Conservation (phyloP, 1,139 yeast genomes). For the Schizosaccharomyces versatilis region DNA sequence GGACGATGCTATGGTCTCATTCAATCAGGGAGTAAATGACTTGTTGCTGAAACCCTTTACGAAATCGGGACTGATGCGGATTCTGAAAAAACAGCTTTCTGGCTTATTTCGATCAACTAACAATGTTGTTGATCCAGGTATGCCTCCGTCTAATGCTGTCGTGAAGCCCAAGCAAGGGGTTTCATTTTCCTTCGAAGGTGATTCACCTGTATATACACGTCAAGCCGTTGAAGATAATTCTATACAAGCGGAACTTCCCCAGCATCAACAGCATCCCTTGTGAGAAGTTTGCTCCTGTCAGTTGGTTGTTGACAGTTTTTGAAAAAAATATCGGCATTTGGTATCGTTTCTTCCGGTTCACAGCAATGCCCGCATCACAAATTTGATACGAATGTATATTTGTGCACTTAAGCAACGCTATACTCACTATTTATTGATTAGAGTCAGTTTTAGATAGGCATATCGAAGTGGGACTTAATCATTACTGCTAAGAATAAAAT, state of each 20-base stretch:
- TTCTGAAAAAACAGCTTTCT: slow-evolving; percentile 44
- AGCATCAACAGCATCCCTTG: neutral
- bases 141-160: neutral
- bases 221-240: neutral
- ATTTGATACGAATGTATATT: too few relatives aligned
- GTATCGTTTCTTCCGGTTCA: too few relatives aligned
- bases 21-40: slow-evolving; percentile 71
- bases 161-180: neutral
- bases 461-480: too few relatives aligned
- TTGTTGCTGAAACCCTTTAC: slow-evolving; percentile 82
- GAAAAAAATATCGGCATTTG: too few relatives aligned
- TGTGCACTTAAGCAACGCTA: too few relatives aligned
- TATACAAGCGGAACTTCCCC: neutral
- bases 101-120: slow-evolving; percentile 12
- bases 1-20: slow-evolving; percentile 55
- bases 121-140: neutral
- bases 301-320: too few relatives aligned
- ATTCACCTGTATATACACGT: neutral
- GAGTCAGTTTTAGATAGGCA: too few relatives aligned
- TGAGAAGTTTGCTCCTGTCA: neutral
- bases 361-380: too few relatives aligned
- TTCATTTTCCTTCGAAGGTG: neutral
- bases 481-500: too few relatives aligned
- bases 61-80: slow-evolving; percentile 55
- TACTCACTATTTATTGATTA: too few relatives aligned